Evolutionary conservation across 768 basidiomycete species (phyloP), one percentile per base, ranked within the genome.

Genomic region (Nevesoporus exiguus): DNA sequence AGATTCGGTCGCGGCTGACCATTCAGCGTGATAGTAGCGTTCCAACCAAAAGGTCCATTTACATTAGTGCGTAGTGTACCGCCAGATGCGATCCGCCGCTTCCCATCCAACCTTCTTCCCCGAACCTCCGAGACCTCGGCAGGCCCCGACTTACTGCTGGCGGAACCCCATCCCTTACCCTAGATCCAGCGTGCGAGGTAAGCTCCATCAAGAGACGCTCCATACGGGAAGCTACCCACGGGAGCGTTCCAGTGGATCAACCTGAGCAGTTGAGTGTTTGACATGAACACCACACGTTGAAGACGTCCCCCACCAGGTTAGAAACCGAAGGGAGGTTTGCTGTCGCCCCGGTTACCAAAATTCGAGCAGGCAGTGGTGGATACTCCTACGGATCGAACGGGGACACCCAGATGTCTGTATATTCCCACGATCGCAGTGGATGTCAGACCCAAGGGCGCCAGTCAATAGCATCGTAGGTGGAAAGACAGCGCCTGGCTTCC

Each of bases 181-280:
- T 89, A 93, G 40, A 89, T 85, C 90, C 91, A 93, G 8, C 91
- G 78, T 29, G 90, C 91, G 37, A 89, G 72, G 63, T 90, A 93
- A 1, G 90, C 88, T 0, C 82, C 80, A 0, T 91, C 90, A 3
- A 93, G 73, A 0, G 86, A 77, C 1, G 83, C 86, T 13, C 90
- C 80, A 14, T 81, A 80, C 0, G 88, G 84, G 68, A 80, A 89
- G 14, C 88, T 85, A 22, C 66, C 60, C 0, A 83, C 85, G 8
- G 89, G 90, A 0, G 88, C 82, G 59, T 90, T 90, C 22, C 88
- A 80, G 61, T 10, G 73, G 77, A 14, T 81, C 77, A 17, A 82
- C 70, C 64, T 88, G 86, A 11, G 90, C 90, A 8, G 84, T 61
- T 92, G 90, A 0, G 85, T 83, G 34, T 73, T 75, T 0, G 90